Evolutionary conservation across 768 basidiomycete genomes (phyloP).

Genomic region (Infundibulicybe gibba): DNA sequence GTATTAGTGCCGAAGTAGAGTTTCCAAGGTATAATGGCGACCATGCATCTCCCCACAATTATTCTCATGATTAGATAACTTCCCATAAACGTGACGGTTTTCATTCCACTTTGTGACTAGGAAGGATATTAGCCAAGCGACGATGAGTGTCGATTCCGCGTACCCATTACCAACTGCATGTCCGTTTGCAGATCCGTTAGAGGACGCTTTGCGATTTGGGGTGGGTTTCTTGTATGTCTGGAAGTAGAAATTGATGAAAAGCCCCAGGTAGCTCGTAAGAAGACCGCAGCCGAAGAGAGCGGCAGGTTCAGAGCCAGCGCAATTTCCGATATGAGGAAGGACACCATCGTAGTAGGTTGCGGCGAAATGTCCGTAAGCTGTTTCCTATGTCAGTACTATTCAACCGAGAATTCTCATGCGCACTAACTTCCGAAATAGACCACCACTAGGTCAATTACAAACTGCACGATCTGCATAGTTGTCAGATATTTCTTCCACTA

Average conservation of each 20-base stretch:
- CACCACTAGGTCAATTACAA: constrained; percentile 84
- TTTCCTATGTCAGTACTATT: constrained; percentile 4
- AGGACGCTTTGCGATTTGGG: constrained; percentile 25
- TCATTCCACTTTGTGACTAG: constrained; percentile 30
- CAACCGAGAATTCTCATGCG: not conserved
- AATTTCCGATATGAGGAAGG: constrained; percentile 75
- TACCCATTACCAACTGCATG: constrained; percentile 36
- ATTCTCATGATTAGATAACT: constrained; percentile 22
- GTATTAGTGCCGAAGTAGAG: constrained; percentile 31
- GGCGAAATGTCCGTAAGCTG: constrained; percentile 82
- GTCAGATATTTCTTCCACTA: constrained; percentile 99
- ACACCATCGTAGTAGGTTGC: constrained; percentile 51
- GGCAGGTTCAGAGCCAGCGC: constrained; percentile 85
- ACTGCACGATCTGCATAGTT: constrained; percentile 94
- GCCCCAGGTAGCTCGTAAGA: constrained; percentile 84
- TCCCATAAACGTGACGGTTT: constrained; percentile 5
- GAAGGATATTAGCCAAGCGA: not conserved
- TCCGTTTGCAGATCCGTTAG: constrained; percentile 42
- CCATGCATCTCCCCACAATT: constrained; percentile 26
- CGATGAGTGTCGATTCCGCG: constrained; percentile 7
- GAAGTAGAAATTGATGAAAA: constrained; percentile 96
- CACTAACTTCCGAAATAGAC: constrained; percentile 95
- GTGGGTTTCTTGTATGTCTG: constrained; percentile 75
- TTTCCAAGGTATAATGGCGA: constrained; percentile 33
- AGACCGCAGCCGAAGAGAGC: constrained; percentile 88